Conservation (phyloP, 2,329 filamentous ascomycete species). For the Talaromyces sp. region DNA sequence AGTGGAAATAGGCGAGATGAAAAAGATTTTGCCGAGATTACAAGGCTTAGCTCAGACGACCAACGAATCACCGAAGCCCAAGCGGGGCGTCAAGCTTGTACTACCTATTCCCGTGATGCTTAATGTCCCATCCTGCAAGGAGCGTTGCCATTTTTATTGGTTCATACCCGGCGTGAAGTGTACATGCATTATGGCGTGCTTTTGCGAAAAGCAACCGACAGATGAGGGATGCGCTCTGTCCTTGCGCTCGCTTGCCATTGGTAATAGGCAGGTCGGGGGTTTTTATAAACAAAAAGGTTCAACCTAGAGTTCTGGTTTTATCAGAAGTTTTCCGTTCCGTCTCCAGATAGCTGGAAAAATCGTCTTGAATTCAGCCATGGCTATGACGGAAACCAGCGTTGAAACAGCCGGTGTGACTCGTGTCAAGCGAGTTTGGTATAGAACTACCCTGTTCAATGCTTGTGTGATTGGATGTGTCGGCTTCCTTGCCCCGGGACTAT, state of each 20-base stretch:
- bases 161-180: not conserved
- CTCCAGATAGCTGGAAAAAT: not conserved
- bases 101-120: not conserved
- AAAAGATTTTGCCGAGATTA: not conserved
- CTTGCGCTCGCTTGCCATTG: not conserved
- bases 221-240: not conserved
- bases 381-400: not conserved
- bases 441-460: constrained; percentile 6
- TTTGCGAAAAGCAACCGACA: not conserved
- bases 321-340: not conserved
- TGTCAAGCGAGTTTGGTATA: constrained; percentile 5
- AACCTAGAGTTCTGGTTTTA: not conserved
- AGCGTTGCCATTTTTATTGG: not conserved
- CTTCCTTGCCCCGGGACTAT: constrained; percentile 12
- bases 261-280: too few relatives aligned
- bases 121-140: not conserved
- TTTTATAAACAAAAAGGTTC: not conserved
- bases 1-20: not conserved
- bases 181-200: constrained; percentile 1
- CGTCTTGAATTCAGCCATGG: not conserved
- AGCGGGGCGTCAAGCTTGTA: not conserved
- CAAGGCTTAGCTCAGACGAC: not conserved
- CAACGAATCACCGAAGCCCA: not conserved
- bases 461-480: constrained; percentile 4
- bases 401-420: not conserved